Base-by-base conservation (phyloP, 2,329 filamentous ascomycete species). In the Colletotrichum sp. region DNA sequence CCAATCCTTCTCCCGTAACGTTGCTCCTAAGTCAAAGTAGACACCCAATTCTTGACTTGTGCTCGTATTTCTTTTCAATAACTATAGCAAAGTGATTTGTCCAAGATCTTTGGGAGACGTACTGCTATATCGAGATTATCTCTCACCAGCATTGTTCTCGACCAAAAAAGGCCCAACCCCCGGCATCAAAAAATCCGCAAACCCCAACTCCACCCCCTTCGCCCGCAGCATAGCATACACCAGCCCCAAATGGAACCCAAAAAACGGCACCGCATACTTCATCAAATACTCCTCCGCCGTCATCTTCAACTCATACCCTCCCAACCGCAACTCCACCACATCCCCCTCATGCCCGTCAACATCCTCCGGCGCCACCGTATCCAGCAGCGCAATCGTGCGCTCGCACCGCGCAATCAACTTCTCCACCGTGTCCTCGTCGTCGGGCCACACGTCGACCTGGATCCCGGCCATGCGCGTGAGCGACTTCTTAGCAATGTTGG, bases 281-380 rank as follows among this genome's bases (percentile, higher is more conserved):
- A 6, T 48, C 43, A 48, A 48, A 48, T 21, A 48, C n/a, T 48
- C 43, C 43, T 48, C 9, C 43, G 18, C 43, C 18, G 18, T 48
- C 43, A 48, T 48, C 18, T 1, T 21, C 43, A 48, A 12, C 6
- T 48, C 43, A 48, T 21, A 12, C 43, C 43, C 43, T 2, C 43
- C 43, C 0, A 48, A 2, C 43, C 43, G 43, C 3, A 48, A 48
- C 43, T 48, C 43, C 43, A 48, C n/a, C 18, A 0, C 0, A 48
- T 7, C 43, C 10, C 43, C 10, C n/a, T 48, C 43, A 1, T 48
- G 43, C 18, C 43, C 43, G 3, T 48, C 43, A 1, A 48, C 43
- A 4, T 48, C 43, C 43, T 1, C 1, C n/a, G 18, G 10, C 10
- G 9, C 43, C 43, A 48, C 43, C 0, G 0, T 12, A 4, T 48